Evolutionary conservation across 176 grass and related monocot genomes (phyloP).

Genomic region (Neostapfia colusana): DNA sequence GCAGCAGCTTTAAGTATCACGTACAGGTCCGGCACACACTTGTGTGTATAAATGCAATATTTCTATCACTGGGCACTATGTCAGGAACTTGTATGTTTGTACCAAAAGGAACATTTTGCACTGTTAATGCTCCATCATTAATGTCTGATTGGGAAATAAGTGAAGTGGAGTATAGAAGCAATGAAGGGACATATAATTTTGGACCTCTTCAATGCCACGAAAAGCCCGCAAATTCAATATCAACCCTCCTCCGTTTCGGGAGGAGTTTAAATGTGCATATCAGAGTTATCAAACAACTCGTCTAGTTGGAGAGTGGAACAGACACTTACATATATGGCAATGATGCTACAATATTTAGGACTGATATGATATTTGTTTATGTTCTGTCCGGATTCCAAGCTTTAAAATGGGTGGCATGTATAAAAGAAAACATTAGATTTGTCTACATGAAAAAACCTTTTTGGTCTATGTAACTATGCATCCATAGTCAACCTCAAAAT

Average conservation of each 20-base stretch:
- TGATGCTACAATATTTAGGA: slow-evolving; percentile 22
- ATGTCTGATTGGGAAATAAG: slow-evolving; percentile 31
- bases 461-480: background rate
- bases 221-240: slow-evolving; percentile 32
- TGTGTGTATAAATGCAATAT: slow-evolving; percentile 38
- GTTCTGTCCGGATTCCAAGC: background rate
- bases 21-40: background rate
- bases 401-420: background rate
- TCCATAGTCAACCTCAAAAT: background rate
- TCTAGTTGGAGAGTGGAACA: background rate
- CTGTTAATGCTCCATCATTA: slow-evolving; percentile 37
- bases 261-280: background rate
- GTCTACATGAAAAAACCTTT: background rate
- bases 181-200: slow-evolving; percentile 9
- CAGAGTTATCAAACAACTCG: background rate
- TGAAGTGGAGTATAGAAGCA: slow-evolving; percentile 13
- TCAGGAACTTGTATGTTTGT: slow-evolving; percentile 30
- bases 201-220: slow-evolving; percentile 18
- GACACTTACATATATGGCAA: background rate
- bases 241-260: background rate
- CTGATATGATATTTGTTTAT: slow-evolving; percentile 6
- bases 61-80: slow-evolving; percentile 38
- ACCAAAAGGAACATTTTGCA: slow-evolving; percentile 41
- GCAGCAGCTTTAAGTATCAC: slow-evolving; percentile 27
- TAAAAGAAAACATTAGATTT: background rate